Conservation (phyloP, 1,284 basidiomycete genomes). For the Ceratobasidium papillatum region DNA sequence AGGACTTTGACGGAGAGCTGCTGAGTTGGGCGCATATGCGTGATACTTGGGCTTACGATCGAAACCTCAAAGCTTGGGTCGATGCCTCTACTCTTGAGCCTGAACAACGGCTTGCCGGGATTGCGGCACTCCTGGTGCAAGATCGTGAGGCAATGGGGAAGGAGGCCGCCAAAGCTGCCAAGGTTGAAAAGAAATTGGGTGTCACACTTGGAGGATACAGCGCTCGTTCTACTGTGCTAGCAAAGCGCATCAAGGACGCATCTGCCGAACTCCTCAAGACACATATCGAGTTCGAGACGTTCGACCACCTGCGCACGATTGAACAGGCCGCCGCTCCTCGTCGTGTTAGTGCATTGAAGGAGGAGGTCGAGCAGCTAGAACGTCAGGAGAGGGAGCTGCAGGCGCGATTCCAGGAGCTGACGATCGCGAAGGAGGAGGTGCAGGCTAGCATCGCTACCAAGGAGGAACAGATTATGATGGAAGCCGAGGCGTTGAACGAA, state of each 20-base stretch:
- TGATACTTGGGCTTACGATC: conserved; percentile 70
- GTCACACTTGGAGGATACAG: conserved; percentile 93
- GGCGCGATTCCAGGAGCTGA: conserved; percentile 82
- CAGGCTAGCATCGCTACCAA: conserved; percentile 66
- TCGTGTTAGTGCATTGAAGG: conserved; percentile 75
- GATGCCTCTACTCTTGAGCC: conserved; percentile 65
- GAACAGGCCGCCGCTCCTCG: conserved; percentile 80
- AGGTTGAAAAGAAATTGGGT: conserved; percentile 91
- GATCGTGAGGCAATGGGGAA: conserved; percentile 80
- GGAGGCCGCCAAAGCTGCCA: conserved; percentile 82
- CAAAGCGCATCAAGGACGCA: conserved; percentile 70
- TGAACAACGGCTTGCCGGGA: conserved; percentile 71
- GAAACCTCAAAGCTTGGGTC: conserved; percentile 69
- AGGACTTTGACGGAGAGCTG: conserved; percentile 62
- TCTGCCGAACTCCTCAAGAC: conserved; percentile 75
- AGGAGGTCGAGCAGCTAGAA: conserved; percentile 85
- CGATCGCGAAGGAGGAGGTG: conserved; percentile 72
- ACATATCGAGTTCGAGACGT: conserved; percentile 79
- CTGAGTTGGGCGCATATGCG: conserved; percentile 74
- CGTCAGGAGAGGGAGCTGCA: conserved; percentile 79
- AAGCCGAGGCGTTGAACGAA: conserved; percentile 82
- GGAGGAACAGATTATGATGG: conserved; percentile 80
- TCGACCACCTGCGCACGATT: conserved; percentile 72
- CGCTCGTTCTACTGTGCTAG: conserved; percentile 74
- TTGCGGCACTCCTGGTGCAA: conserved; percentile 67